phyloP scores from a whole-genome alignment of 1,139 yeast genomes.

The Lodderomyces oxycetoniae region DNA sequence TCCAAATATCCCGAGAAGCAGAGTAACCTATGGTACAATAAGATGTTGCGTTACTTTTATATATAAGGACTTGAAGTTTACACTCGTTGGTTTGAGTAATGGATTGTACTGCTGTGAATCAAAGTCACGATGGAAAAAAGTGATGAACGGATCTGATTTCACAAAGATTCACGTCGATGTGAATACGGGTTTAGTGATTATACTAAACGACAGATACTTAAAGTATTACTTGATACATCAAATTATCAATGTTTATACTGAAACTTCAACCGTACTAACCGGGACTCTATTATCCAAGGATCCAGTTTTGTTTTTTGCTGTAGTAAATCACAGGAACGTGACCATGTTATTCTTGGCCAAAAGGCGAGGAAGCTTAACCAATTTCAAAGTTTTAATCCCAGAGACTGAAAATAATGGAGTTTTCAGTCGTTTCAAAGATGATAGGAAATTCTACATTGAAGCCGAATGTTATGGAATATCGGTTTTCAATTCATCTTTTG shows the following conservation, averaged over 20 bases:
- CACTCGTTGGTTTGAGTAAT: slow-evolving; percentile 30
- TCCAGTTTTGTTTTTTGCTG: slow-evolving; percentile 46
- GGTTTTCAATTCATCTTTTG: slow-evolving; percentile 56
- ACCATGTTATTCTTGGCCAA: slow-evolving; percentile 53
- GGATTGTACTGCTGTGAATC: slow-evolving; percentile 49
- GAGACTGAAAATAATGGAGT: slow-evolving; percentile 46
- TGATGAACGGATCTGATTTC: slow-evolving; percentile 51
- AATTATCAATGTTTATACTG: slow-evolving; percentile 37
- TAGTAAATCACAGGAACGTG: slow-evolving; percentile 60
- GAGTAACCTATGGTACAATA: slow-evolving; percentile 26
- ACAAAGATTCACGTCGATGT: slow-evolving; percentile 60
- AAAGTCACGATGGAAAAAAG: slow-evolving; percentile 55
- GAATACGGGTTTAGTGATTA: slow-evolving; percentile 51
- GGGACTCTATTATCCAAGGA: slow-evolving; percentile 36
- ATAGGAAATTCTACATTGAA: slow-evolving; percentile 44
- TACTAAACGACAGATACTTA: slow-evolving; percentile 56
- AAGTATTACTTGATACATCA: slow-evolving; percentile 56
- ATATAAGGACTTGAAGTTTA: slow-evolving; percentile 23
- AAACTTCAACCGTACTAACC: slow-evolving; percentile 26
- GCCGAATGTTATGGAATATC: slow-evolving; percentile 55
- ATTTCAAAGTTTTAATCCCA: slow-evolving; percentile 51
- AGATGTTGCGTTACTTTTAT: slow-evolving; percentile 26
- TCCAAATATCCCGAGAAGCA: slow-evolving; percentile 18
- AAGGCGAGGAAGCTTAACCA: slow-evolving; percentile 42
- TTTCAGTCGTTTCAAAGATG: slow-evolving; percentile 48